Conservation (phyloP, 352 stramenopile genomes). For the Saprolegnia parasitica region DNA sequence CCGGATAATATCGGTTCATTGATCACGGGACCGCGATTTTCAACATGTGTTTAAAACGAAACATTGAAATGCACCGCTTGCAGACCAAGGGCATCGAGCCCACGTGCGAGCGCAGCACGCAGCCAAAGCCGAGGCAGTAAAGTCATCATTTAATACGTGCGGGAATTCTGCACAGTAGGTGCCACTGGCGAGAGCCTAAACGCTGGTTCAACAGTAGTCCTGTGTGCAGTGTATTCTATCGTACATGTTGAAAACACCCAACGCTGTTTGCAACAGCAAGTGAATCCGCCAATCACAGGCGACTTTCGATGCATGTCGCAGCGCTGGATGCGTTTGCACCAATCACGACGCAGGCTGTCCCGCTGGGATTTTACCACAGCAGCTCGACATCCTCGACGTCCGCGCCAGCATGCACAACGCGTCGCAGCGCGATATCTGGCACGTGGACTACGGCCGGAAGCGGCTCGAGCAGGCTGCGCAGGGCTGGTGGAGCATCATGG, state of each 20-base stretch:
- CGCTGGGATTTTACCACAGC: background rate
- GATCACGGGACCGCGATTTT: background rate
- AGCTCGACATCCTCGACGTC: background rate
- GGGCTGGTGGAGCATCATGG: slow-evolving; percentile 21
- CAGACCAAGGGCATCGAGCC: too few relatives aligned
- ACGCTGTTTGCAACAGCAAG: too few relatives aligned
- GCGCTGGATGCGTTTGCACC: background rate
- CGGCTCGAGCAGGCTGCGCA: slow-evolving; percentile 25
- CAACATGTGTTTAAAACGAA: background rate
- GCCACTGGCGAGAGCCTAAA: too few relatives aligned
- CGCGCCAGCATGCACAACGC: slow-evolving; percentile 10
- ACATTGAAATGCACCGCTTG: background rate
- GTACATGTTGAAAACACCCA: too few relatives aligned
- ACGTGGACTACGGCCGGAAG: slow-evolving; percentile 28
- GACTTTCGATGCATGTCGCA: background rate
- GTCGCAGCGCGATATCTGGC: slow-evolving; percentile 25
- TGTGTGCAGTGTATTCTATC: too few relatives aligned
- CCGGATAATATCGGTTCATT: slow-evolving; percentile 15
- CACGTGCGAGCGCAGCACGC: too few relatives aligned
- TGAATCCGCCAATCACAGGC: background rate
- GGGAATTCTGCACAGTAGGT: too few relatives aligned
- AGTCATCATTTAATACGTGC: too few relatives aligned
- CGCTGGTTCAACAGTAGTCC: too few relatives aligned
- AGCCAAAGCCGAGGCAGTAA: background rate
- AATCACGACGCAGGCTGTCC: background rate